These are phyloP conservation scores for Fusarium domesticum DNA, from an alignment of 2,329 filamentous ascomycete genomes.

Conservation along the genomic window DNA sequence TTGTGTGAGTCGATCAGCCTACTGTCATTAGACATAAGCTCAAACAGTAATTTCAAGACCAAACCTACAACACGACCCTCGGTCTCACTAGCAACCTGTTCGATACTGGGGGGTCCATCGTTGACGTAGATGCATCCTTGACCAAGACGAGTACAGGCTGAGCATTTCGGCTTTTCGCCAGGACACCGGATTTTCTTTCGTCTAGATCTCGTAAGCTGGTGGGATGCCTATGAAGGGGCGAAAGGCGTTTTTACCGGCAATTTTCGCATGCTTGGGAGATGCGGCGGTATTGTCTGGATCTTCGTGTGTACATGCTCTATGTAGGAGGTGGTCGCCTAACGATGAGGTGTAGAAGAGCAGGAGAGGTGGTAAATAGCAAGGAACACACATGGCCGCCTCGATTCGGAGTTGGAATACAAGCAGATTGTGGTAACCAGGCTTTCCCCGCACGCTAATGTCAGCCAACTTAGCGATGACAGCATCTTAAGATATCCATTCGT, in stretches of 20 bases:
- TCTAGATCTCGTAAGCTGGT: too few species aligned
- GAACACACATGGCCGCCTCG: too few species aligned
- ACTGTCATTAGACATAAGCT: too few species aligned
- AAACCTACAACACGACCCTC: conserved; percentile 3
- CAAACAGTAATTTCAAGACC: fast-evolving
- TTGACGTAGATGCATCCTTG: conserved; percentile 10
- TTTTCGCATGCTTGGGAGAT: conserved; percentile 13
- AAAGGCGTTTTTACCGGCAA: conserved; percentile 5
- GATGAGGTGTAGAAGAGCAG: too few species aligned
- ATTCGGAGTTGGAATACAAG: too few species aligned
- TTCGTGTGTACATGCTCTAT: conserved; percentile 13
- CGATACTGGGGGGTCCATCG: fast-evolving
- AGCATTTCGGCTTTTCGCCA: conserved; percentile 14
- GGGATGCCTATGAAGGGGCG: too few species aligned
- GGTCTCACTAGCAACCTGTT: not conserved
- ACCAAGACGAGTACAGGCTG: conserved; percentile 10
- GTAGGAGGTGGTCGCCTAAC: too few species aligned
- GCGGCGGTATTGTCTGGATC: conserved; percentile 12
- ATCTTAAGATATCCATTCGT: too few species aligned
- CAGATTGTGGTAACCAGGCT: too few species aligned
- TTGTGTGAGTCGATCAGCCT: conserved; percentile 10
- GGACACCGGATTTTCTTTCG: conserved; percentile 20
- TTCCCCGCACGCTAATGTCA: too few species aligned
- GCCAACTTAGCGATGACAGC: too few species aligned
- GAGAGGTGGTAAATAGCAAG: too few species aligned